Evolutionary conservation across 306 rosid species (phyloP).

Genomic region (Crataegus laevigata): DNA sequence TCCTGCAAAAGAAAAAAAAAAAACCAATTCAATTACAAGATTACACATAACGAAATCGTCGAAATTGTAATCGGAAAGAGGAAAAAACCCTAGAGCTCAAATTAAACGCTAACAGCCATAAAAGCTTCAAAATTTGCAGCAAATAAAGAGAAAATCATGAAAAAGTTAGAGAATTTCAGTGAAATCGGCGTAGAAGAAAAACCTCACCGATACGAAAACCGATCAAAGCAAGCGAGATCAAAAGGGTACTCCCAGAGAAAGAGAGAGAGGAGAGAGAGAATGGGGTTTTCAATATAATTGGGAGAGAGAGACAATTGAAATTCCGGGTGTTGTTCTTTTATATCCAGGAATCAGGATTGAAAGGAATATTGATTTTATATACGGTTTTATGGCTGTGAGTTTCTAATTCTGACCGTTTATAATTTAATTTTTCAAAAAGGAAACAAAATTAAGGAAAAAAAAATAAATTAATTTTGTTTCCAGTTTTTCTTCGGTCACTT

Average conservation of each 20-base stretch:
- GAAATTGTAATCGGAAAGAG: neutral
- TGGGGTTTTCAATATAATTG: neutral
- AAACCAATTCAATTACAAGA: neutral
- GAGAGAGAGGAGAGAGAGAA: slow-evolving; percentile 25
- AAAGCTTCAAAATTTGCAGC: slow-evolving; percentile 22
- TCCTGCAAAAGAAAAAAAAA: slow-evolving; percentile 15
- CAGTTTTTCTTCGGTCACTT: neutral
- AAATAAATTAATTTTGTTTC: neutral
- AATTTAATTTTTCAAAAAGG: neutral
- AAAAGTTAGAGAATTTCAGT: neutral
- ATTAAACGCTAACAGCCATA: slow-evolving; percentile 1
- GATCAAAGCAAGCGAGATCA: slow-evolving; percentile 29
- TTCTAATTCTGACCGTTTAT: slow-evolving; percentile 9
- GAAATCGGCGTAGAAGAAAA: slow-evolving; percentile 4
- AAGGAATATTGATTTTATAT: slow-evolving; percentile 12
- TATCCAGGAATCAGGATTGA: neutral
- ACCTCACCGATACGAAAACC: slow-evolving; percentile 14
- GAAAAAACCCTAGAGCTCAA: neutral
- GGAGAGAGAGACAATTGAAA: slow-evolving; percentile 15
- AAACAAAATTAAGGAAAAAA: neutral
- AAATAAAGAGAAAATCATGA: neutral
- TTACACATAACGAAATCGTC: neutral
- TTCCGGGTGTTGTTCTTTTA: neutral
- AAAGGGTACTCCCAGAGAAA: slow-evolving; percentile 24
- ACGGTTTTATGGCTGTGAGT: neutral